phyloP scores from a whole-genome alignment of 148 eudicot species.

The Camellia lanceoleosa region DNA sequence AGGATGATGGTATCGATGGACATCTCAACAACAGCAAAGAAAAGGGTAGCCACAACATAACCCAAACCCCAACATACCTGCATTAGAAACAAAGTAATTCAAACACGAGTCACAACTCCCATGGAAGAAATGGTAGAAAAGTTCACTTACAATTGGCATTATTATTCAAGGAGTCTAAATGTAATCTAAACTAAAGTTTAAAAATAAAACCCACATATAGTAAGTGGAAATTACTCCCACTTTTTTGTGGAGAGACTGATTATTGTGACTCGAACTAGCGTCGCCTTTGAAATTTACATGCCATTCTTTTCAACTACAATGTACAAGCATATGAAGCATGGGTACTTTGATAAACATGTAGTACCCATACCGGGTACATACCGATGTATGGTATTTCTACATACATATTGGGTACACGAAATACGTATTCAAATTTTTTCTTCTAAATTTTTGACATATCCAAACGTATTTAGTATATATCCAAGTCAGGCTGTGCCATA shows the following conservation, averaged over 20 bases:
- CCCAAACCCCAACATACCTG: slow-evolving; percentile 91
- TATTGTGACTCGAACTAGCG: not conserved
- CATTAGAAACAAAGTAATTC: slow-evolving; percentile 6
- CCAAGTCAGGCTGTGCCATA: no score
- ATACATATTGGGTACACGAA: no score
- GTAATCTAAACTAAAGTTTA: not conserved
- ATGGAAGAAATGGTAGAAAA: not conserved
- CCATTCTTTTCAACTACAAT: not conserved
- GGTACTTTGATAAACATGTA: no score
- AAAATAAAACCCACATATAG: not conserved
- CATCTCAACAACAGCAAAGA: slow-evolving; percentile 95
- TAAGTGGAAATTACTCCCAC: not conserved
- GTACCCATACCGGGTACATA: no score
- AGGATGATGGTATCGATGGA: slow-evolving; percentile 89
- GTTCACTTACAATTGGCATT: not conserved
- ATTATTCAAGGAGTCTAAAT: not conserved
- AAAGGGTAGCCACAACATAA: slow-evolving; percentile 79
- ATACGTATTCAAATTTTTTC: no score
- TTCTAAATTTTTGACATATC: no score
- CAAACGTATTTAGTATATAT: no score
- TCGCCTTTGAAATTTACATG: not conserved
- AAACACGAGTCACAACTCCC: not conserved
- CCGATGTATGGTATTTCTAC: no score
- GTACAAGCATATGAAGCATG: not conserved
- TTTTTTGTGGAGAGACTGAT: not conserved